These are phyloP conservation scores for Cryptococcus wingfieldii DNA, from an alignment of 1,284 basidiomycete genomes.

Conservation along the genomic window DNA sequence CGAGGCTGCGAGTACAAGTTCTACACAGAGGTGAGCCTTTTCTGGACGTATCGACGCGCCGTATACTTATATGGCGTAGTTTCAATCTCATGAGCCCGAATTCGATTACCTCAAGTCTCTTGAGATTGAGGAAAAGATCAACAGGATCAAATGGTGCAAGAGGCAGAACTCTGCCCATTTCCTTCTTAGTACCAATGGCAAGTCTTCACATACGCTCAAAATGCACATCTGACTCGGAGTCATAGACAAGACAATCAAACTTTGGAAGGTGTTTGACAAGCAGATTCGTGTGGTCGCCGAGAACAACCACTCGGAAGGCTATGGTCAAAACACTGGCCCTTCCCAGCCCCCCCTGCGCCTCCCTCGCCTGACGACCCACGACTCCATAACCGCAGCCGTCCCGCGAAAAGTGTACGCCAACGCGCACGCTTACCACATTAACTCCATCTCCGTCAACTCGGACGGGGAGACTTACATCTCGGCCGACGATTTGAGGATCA, in stretches of 20 bases:
- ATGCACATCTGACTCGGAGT: background rate
- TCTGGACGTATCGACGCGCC: background rate
- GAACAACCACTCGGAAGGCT: constrained; percentile 86
- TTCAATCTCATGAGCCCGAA: constrained; percentile 99
- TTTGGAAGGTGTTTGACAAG: constrained; percentile 99
- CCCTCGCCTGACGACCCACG: constrained; percentile 86
- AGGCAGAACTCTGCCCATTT: constrained; percentile 97
- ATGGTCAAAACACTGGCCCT: constrained; percentile 56
- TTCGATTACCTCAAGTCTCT: constrained; percentile 99
- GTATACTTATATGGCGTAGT: constrained; percentile 22
- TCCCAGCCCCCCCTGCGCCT: constrained; percentile 62
- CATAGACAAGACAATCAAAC: constrained; percentile 98
- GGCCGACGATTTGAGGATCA: constrained; percentile 93
- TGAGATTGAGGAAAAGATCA: constrained; percentile 99
- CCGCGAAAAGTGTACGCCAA: constrained; percentile 99
- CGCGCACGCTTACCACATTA: constrained; percentile 99
- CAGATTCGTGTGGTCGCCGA: constrained; percentile 92
- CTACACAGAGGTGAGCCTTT: constrained; percentile 71
- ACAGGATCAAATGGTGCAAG: constrained; percentile 99
- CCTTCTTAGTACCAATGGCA: constrained; percentile 92
- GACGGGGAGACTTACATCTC: constrained; percentile 99
- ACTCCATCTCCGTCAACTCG: constrained; percentile 98
- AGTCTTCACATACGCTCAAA: constrained; percentile 22
- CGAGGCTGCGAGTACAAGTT: constrained; percentile 99
- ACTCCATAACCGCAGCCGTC: constrained; percentile 97